Base-by-base conservation (phyloP, 169 alveolate genomes). In the Plasmodium fragile region DNA sequence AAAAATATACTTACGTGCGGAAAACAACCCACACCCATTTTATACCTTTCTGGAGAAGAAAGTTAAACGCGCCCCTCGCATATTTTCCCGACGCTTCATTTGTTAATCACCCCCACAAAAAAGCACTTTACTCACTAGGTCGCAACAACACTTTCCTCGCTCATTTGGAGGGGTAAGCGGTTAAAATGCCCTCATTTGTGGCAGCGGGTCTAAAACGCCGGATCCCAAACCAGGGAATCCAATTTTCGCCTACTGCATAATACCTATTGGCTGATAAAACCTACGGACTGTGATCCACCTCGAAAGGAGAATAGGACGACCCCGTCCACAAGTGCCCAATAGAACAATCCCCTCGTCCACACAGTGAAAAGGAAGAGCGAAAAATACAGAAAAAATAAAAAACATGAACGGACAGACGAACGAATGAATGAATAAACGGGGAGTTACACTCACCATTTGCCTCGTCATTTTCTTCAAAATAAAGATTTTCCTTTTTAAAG, bases 401-500 rank as follows among this genome's bases (percentile, higher is more conserved):
- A 11, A 16, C 59, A 16, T 16, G 59, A 49, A 49, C 59, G 59
- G 59, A 49, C 22, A 4, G 22, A 49, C 25, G 59, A 11, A 11
- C 83, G 65, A 28, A 53, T 81, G 89, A 49, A 81, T 81, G 89
- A 81, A 52, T 36, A 81, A 81, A 25, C n/a, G 16, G 77, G 22
- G 34, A 28, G 16, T 43, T 8, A 55, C 13, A 49, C 41, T 81
- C n/a, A 30, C 53, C 43, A 10, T 41, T n/a, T 34, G 43, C 22
- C 55, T 81, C 53, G 34, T 55, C 32, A 65, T 65, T 25, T 65
- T 55, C 22, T 4, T 39, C 65, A 80, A 25, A 80, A 41, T 30
- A 4, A 80, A 39, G 32, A 45, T 16, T 11, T 45, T 45, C 39
- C 52, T 52, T 81, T 81, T 81, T 41, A 55, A 53, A 52, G 89